Conservation (phyloP, 345 rosid species). For the Hypericum perforatum region DNA sequence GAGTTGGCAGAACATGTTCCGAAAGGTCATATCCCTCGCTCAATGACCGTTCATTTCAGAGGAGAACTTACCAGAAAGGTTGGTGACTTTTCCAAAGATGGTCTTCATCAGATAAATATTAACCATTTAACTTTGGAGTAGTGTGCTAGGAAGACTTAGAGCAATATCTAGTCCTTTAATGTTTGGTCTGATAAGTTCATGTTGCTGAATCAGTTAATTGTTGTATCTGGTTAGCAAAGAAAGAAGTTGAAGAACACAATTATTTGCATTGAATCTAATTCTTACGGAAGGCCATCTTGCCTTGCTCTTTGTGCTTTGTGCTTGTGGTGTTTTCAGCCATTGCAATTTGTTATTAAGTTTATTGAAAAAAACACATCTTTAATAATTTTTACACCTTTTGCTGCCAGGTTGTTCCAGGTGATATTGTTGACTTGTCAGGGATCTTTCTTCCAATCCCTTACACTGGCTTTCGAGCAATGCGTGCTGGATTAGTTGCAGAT, state of each 20-base stretch:
- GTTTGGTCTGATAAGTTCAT: no score
- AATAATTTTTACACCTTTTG: background rate
- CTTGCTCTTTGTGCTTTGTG: no score
- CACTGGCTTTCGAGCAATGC: conserved; percentile 85
- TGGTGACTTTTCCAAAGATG: conserved; percentile 6
- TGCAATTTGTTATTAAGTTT: background rate
- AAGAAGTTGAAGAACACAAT: no score
- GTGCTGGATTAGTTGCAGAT: conserved; percentile 98
- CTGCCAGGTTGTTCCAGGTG: conserved; percentile 86
- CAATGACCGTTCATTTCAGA: conserved; percentile 94
- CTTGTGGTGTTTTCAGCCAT: no score
- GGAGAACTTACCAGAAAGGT: conserved; percentile 99
- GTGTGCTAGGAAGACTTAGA: background rate
- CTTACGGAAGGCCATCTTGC: no score
- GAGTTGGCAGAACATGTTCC: conserved; percentile 99
- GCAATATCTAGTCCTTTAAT: no score
- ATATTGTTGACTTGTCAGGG: conserved; percentile 92
- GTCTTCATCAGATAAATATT: background rate
- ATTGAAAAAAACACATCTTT: background rate
- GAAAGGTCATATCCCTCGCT: conserved; percentile 91
- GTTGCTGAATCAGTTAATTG: no score
- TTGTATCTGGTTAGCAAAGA: no score
- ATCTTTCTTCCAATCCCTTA: conserved; percentile 97
- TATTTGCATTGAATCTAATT: no score
- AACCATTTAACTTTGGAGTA: background rate